Evolutionary conservation across 345 rosid genomes (phyloP).

Genomic region (Murraya paniculata): DNA sequence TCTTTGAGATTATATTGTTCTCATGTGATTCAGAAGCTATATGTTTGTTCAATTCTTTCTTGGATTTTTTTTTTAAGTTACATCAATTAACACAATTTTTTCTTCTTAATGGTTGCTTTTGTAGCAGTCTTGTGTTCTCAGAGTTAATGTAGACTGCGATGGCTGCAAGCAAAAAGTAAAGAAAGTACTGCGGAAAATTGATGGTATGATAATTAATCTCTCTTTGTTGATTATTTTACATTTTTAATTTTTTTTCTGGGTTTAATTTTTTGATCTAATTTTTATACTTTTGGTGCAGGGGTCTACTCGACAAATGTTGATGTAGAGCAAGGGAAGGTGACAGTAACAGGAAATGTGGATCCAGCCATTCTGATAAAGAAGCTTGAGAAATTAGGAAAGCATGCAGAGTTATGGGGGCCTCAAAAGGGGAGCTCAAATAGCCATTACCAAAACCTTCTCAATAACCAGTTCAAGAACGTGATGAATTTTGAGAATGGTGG

Average conservation of each 20-base stretch:
- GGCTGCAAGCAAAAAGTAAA: constrained; percentile 84
- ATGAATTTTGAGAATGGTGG: constrained; percentile 43
- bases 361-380: constrained; percentile 66
- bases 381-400: constrained; percentile 84
- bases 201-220: constrained; percentile 46
- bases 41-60: not conserved
- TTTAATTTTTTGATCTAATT: not conserved
- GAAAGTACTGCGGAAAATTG: constrained; percentile 73
- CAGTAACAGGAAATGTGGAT: constrained; percentile 81
- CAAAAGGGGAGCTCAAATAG: constrained; percentile 41
- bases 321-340: constrained; percentile 84
- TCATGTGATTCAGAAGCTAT: not conserved
- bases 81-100: constrained; percentile 2
- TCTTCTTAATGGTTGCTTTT: constrained; percentile 12
- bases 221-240: not conserved
- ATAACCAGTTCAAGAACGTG: constrained; percentile 55
- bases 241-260: not conserved
- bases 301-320: constrained; percentile 61
- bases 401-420: constrained; percentile 73
- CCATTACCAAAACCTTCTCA: constrained; percentile 32
- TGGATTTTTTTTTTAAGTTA: not conserved
- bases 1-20: not conserved
- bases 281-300: constrained; percentile 39
- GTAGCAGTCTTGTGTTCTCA: constrained; percentile 78
- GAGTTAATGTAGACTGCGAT: constrained; percentile 90